A percentile compares a stretch with the other conserved stretches of the same genome.
Conservation (phyloP, 2,329 filamentous ascomycete genomes). For the Lasiodiplodia gonubiensis region DNA sequence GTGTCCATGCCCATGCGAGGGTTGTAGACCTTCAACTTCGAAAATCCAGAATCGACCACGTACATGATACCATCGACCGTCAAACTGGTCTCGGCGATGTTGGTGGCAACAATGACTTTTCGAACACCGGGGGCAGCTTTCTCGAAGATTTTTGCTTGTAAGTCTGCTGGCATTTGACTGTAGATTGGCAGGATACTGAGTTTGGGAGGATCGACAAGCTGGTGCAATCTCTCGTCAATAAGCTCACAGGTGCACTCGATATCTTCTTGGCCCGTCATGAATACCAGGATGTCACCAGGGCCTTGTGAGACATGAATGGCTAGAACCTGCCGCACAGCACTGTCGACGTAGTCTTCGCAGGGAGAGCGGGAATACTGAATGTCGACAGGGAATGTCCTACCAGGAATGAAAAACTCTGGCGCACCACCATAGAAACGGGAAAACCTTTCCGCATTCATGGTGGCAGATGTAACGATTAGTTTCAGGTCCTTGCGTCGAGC, state of each 20-base stretch:
- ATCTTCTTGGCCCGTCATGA: conserved; percentile 99
- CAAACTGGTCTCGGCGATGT: conserved; percentile 96
- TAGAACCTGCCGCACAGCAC: conserved; percentile 92
- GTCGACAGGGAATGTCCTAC: conserved; percentile 95
- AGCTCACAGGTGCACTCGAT: conserved; percentile 97
- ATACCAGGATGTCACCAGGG: conserved; percentile 90
- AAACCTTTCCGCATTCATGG: conserved; percentile 97
- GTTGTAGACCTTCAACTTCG: conserved; percentile 98
- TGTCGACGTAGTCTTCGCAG: conserved; percentile 97
- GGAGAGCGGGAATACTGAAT: conserved; percentile 94
- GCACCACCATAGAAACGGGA: conserved; percentile 95
- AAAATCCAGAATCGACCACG: conserved; percentile 94
- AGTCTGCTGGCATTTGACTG: conserved; percentile 98
- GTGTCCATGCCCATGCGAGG: conserved; percentile 99
- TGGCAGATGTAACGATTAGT: conserved; percentile 95
- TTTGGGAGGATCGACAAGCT: conserved; percentile 92
- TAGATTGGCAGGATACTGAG: conserved; percentile 96
- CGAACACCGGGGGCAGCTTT: conserved; percentile 85
- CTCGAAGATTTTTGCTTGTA: conserved; percentile 98
- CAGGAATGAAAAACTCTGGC: conserved; percentile 94
- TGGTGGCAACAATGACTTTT: conserved; percentile 97
- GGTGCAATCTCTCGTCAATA: conserved; percentile 81
- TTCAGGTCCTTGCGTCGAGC: conserved; percentile 89
- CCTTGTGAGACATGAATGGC: conserved; percentile 97
- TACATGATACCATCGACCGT: conserved; percentile 99